These are phyloP conservation scores for Candida incommunis DNA, from an alignment of 805 yeast genomes.

Conservation along the genomic window DNA sequence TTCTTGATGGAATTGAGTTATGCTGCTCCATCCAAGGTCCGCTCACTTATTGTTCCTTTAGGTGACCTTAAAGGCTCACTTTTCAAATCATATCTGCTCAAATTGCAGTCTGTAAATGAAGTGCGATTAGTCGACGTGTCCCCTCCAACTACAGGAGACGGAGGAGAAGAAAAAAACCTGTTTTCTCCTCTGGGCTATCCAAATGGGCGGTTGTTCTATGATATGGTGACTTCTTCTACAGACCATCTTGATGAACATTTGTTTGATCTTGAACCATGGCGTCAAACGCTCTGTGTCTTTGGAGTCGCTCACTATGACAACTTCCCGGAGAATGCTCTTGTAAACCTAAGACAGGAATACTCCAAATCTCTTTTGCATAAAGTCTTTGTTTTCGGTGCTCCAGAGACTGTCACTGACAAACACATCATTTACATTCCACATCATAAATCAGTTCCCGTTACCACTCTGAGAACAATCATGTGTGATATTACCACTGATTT, in stretches of 20 bases:
- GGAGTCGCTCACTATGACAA: slow-evolving; percentile 27
- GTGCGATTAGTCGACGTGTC: slow-evolving; percentile 65
- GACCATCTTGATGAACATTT: slow-evolving; percentile 51
- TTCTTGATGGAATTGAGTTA: slow-evolving; percentile 22
- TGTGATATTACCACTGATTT: slow-evolving; percentile 61
- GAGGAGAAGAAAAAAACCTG: slow-evolving; percentile 15
- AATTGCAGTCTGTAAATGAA: slow-evolving; percentile 38
- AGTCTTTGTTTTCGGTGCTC: slow-evolving; percentile 35
- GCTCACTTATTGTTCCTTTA: slow-evolving; percentile 54
- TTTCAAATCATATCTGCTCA: slow-evolving; percentile 29
- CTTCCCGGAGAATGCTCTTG: slow-evolving; percentile 16
- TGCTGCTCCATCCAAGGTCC: slow-evolving; percentile 52
- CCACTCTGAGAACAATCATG: slow-evolving; percentile 44
- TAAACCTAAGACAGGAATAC: slow-evolving; percentile 29
- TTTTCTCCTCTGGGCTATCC: slow-evolving; percentile 85
- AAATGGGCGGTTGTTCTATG: slow-evolving; percentile 54
- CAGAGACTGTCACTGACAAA: slow-evolving; percentile 3
- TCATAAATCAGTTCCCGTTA: slow-evolving; percentile 19
- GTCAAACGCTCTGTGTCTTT: slow-evolving; percentile 47
- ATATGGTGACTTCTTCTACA: slow-evolving; percentile 31
- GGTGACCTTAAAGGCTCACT: slow-evolving; percentile 31
- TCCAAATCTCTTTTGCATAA: slow-evolving; percentile 44
- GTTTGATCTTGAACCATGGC: slow-evolving; percentile 80
- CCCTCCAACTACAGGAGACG: slow-evolving; percentile 39
- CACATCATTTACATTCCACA: slow-evolving; percentile 7